Evolutionary conservation across 176 grass and related monocot genomes (phyloP).

Genomic region (Eleusine indica): DNA sequence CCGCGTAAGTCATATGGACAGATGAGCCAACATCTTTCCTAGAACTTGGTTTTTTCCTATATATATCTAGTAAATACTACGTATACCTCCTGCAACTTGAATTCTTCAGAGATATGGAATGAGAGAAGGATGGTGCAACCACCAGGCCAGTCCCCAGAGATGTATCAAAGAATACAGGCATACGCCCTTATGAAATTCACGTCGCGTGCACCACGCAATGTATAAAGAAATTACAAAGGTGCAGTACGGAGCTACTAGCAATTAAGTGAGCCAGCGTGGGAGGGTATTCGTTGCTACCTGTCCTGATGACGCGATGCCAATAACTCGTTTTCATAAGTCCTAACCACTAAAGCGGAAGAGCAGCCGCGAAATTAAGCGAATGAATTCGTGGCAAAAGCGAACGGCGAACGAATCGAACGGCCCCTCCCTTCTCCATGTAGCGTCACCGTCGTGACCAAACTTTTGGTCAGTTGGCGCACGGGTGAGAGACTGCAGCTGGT

Average conservation of each 20-base stretch:
- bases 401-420: background rate
- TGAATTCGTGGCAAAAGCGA: conserved; percentile 18
- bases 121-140: conserved; percentile 46
- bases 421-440: background rate
- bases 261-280: background rate
- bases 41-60: background rate
- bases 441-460: background rate
- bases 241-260: background rate
- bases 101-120: background rate
- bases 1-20: no score
- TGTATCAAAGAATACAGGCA: background rate
- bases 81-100: background rate
- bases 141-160: background rate
- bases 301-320: conserved; percentile 1
- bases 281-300: background rate
- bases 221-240: background rate
- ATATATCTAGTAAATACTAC: background rate
- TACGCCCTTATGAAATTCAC: background rate
- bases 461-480: background rate
- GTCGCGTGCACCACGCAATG: background rate
- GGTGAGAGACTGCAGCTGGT: background rate
- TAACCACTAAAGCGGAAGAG: background rate
- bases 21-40: background rate
- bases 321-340: background rate
- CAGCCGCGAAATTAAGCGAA: background rate